phyloP scores from a whole-genome alignment of 2,329 filamentous ascomycete species.

The Pseudocercospora macadamiae region DNA sequence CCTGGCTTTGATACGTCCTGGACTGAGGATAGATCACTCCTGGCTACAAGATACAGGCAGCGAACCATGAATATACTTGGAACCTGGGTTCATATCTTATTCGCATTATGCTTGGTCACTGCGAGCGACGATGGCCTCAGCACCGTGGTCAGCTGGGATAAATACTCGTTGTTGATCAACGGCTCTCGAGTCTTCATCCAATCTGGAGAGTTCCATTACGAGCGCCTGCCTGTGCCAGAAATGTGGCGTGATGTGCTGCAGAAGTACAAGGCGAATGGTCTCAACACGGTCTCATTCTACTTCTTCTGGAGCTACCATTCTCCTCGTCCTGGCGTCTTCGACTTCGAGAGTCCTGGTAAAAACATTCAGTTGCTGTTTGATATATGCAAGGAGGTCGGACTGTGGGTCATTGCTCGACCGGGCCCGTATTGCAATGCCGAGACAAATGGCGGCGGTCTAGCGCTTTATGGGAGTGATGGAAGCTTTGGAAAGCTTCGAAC shows the following conservation, averaged over 20 bases:
- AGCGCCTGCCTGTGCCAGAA: constrained; percentile 54
- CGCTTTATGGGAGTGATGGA: constrained; percentile 65
- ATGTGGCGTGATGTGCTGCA: constrained; percentile 56
- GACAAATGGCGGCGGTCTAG: constrained; percentile 62
- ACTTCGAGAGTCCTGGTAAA: constrained; percentile 58
- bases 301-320: constrained; percentile 37
- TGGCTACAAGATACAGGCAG: too few species aligned
- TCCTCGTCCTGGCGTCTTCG: constrained; percentile 33
- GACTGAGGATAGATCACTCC: too few species aligned
- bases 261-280: constrained; percentile 49
- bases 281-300: constrained; percentile 30
- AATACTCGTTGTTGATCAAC: constrained; percentile 57
- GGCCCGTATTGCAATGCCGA: constrained; percentile 68
- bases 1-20: too few species aligned
- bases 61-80: too few species aligned
- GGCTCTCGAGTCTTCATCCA: constrained; percentile 57
- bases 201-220: constrained; percentile 59
- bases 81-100: too few species aligned
- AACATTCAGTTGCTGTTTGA: constrained; percentile 58
- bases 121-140: constrained; percentile 47
- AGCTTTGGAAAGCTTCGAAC: constrained; percentile 59
- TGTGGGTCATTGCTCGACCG: constrained; percentile 59
- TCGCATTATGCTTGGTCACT: too few species aligned
- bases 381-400: constrained; percentile 57
- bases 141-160: constrained; percentile 54